Evolutionary conservation across 495 filamentous ascomycete species (phyloP).

Genomic region (Tuber calosporum): DNA sequence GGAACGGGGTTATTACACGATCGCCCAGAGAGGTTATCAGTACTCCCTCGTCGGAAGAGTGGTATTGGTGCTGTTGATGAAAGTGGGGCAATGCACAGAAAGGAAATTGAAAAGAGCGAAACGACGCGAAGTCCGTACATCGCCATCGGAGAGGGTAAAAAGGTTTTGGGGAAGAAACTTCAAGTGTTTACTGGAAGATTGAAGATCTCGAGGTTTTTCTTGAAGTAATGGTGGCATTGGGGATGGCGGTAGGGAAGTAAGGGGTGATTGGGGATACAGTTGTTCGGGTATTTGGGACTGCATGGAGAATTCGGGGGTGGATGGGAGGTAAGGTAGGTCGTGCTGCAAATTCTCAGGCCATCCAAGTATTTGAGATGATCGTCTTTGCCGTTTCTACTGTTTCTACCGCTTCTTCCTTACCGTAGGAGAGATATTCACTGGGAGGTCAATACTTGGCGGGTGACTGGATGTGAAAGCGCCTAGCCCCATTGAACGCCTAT

Average conservation of each 20-base stretch:
- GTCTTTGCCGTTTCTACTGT: background rate
- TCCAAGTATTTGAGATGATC: background rate
- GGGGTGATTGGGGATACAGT: background rate
- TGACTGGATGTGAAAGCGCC: background rate
- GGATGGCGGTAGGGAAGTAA: background rate
- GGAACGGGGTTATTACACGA: slow-evolving; percentile 42
- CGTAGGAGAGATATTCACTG: background rate
- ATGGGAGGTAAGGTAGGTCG: background rate
- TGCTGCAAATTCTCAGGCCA: background rate
- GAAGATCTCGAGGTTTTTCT: background rate
- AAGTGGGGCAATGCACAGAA: slow-evolving; percentile 8
- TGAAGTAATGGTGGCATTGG: background rate
- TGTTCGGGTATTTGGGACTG: background rate
- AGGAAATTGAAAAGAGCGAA: slow-evolving; percentile 19
- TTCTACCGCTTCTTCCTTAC: background rate
- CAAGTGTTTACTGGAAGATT: background rate
- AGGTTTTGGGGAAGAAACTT: background rate
- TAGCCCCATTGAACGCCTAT: background rate
- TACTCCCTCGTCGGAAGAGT: background rate
- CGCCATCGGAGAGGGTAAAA: background rate
- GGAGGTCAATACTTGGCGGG: background rate
- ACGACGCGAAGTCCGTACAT: background rate
- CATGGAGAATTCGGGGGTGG: background rate
- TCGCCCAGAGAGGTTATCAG: slow-evolving; percentile 3
- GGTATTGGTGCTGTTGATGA: slow-evolving; percentile 4